Evolutionary conservation across 352 stramenopile genomes (phyloP), one percentile per base, ranked within the genome.

Genomic region (Ophiocytium majus): DNA sequence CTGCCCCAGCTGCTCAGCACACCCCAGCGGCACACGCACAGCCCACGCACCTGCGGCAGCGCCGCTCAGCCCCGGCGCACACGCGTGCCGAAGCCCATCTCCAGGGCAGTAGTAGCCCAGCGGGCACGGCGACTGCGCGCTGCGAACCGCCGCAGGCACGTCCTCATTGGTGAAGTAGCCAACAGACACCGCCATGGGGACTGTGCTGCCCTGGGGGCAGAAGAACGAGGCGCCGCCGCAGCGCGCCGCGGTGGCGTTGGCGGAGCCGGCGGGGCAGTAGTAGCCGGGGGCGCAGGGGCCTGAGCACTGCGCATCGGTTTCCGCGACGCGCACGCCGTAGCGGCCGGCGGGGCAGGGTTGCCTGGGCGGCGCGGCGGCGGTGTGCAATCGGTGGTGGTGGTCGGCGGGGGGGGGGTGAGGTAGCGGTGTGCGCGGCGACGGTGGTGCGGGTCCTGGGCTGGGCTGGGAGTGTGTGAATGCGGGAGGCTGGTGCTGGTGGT

Each of bases 341-440:
- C 92, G 95, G 0, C 94, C 94, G 31, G 93, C 91, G 10, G 92
- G 93, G 76, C 94, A 97, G 80, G 93, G 91, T 14, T 89, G 84
- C 10, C 91, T 78, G 35, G 35, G 66, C 5, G 35, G 66, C 19
- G 28, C 28, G 23, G 28, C 23, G 28, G 23, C 28, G 57, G 28
- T 71, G 23, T 71, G 28, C 57, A 28, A 71, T 23, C 23, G 66
- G 35, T 43, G 5, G 32, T 17, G 32, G 35, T 78, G 32, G 32
- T 17, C 5, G 35, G 35, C 5, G 35, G 66, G 35, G 66, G 35
- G 35, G 35, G 66, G 66, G 35, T 43, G 35, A 78, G 35, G 5
- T 17, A 14, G 35, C 14, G 66, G 5, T 35, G 5, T 5, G 35
- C 32, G 35, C 35, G 32, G 32, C 5, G 14, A 14, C 43, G 14